Percentiles rank a stretch among this genome's conserved stretches.
Evolutionary conservation across 1,284 basidiomycete genomes (phyloP).

Genomic region (Heterobasidion occidentale): DNA sequence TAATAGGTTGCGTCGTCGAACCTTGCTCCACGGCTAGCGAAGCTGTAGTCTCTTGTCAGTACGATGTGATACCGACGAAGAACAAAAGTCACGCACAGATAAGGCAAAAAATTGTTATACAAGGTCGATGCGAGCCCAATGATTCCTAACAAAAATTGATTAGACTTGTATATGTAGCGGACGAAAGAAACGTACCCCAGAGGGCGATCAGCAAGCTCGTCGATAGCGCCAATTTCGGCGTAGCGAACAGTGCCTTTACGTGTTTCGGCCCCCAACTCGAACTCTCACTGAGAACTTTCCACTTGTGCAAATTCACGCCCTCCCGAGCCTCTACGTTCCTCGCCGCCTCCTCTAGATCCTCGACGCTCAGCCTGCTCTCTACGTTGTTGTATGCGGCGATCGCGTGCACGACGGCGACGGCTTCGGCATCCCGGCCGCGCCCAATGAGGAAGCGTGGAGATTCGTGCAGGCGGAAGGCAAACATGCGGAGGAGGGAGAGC

Average conservation of each 20-base stretch:
- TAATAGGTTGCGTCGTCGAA: slow-evolving; percentile 43
- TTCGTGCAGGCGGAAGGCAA: slow-evolving; percentile 53
- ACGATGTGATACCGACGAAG: neutral
- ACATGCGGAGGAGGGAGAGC: slow-evolving; percentile 50
- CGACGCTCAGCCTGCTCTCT: slow-evolving; percentile 24
- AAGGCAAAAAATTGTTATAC: slow-evolving; percentile 51
- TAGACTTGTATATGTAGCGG: neutral
- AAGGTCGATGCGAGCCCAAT: slow-evolving; percentile 58
- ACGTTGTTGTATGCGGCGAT: slow-evolving; percentile 50
- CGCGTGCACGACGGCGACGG: slow-evolving; percentile 48
- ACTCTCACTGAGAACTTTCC: slow-evolving; percentile 25
- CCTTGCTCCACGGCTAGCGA: slow-evolving; percentile 36
- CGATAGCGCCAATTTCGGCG: slow-evolving; percentile 48
- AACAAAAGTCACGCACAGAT: slow-evolving; percentile 27
- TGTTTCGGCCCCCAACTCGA: slow-evolving; percentile 32
- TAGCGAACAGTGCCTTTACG: slow-evolving; percentile 46
- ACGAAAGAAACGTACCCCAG: slow-evolving; percentile 33
- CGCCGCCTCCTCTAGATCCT: slow-evolving; percentile 27
- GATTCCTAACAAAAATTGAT: slow-evolving; percentile 26
- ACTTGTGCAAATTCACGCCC: slow-evolving; percentile 7
- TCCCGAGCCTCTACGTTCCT: slow-evolving; percentile 7
- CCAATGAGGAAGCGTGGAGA: slow-evolving; percentile 58
- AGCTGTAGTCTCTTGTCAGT: slow-evolving; percentile 16
- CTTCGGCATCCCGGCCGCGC: slow-evolving; percentile 54
- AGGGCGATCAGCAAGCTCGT: slow-evolving; percentile 46